Conservation (phyloP, 192 early-diverging fungal species). For the Linnemannia exigua region DNA sequence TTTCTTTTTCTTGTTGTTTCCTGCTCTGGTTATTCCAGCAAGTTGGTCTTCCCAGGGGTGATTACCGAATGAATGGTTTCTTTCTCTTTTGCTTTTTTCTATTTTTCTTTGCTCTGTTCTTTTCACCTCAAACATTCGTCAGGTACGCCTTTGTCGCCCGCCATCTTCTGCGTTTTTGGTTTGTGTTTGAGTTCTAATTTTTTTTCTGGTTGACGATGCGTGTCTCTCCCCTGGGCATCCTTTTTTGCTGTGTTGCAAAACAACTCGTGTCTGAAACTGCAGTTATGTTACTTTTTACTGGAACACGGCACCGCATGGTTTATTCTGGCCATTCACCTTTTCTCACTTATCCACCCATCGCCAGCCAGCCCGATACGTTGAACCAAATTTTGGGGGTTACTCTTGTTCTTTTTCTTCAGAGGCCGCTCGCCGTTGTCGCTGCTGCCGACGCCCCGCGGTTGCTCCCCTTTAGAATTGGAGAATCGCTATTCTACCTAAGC, state of each 20-base stretch:
- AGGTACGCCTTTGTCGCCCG: background rate
- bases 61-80: background rate
- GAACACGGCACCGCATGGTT: too few relatives aligned
- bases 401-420: too few relatives aligned
- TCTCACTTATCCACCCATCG: too few relatives aligned
- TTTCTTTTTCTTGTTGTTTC: background rate
- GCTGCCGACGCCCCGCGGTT: too few relatives aligned
- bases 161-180: background rate
- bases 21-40: background rate
- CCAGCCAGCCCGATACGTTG: too few relatives aligned
- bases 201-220: background rate
- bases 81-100: background rate
- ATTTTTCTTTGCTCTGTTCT: too few relatives aligned
- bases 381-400: too few relatives aligned
- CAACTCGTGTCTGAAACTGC: background rate
- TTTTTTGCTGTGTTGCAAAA: background rate
- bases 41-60: background rate
- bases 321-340: too few relatives aligned
- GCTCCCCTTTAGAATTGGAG: background rate
- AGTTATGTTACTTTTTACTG: too few relatives aligned
- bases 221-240: background rate
- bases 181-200: background rate
- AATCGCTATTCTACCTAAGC: background rate
- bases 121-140: background rate
- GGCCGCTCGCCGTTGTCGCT: too few relatives aligned